Evolutionary conservation across 2,329 filamentous ascomycete species (phyloP), one percentile per base, ranked within the genome.

Genomic region (Hysterium pulicare): DNA sequence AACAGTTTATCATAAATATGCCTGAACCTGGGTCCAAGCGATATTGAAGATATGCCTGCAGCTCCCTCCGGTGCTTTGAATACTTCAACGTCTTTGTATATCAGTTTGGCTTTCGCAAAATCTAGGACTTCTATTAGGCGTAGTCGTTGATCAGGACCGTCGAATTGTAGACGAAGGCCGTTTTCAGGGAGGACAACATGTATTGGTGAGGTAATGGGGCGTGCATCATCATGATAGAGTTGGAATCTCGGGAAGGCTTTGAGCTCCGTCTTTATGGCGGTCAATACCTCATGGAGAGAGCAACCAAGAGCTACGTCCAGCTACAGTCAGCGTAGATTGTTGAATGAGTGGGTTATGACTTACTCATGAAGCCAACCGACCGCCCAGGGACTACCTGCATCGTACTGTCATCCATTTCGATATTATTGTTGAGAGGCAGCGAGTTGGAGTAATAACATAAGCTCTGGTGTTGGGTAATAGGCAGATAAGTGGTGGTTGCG

Each of bases 1-100:
- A 98, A 83, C n/a, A 96, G 75, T 40, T 87, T 83, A 57, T 95
- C 89, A 64, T 97, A 98, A 52, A 98, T 84, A 65, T 94, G 88
- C 46, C 85, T 79, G 64, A 95, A 95, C 13, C 80, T 85, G 4
- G 90, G 90, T 0, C 88, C 88, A 8, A 66, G 64, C 37, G 73
- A 57, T 21, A 62, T 58, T 30, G 47, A 55, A 19, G 58, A 46
- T 19, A 59, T 46, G 5, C 47, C 52, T 28, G 45, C 45, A 23
- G 49, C 44, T 17, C 61, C 57, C 15, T 67, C 66, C 45, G 55
- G 56, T 2, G 78, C 78, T 59, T 88, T 90, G 40, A 90, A 77
- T 13, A 96, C 79, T 50, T 94, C 87, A 40, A 83, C 82, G 49
- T 81, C 80, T 56, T 88, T 93, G 70, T 96, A 95, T 15, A 84